Evolutionary conservation across 2,329 filamentous ascomycete species (phyloP).

Genomic region (Colletotrichum gigasporum): DNA sequence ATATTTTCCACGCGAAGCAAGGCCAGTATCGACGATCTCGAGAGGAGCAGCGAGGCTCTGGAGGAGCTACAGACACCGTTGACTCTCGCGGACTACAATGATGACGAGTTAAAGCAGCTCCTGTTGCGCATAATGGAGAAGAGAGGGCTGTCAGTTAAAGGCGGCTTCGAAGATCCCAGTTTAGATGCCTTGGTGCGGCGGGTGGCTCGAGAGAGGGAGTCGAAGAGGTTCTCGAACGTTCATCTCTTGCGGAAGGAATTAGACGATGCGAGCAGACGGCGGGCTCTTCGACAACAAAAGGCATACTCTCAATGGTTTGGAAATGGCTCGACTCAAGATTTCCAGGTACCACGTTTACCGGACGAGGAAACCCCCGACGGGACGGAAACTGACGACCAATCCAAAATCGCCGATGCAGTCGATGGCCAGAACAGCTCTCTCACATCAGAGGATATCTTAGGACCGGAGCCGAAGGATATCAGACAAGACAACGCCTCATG

Average conservation of each 20-base stretch:
- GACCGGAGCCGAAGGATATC: slow-evolving; percentile 59
- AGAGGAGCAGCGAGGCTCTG: background rate
- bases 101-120: background rate
- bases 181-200: background rate
- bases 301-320: background rate
- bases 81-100: background rate
- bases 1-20: background rate
- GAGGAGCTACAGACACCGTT: background rate
- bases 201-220: background rate
- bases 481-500: slow-evolving; percentile 58
- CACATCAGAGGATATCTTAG: slow-evolving; percentile 66
- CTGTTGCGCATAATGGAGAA: background rate
- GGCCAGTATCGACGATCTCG: background rate
- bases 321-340: background rate
- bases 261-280: background rate
- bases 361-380: slow-evolving; percentile 35
- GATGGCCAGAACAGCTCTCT: slow-evolving; percentile 40
- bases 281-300: background rate
- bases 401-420: background rate
- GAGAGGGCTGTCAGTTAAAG: background rate
- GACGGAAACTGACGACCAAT: slow-evolving; percentile 52
- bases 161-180: background rate
- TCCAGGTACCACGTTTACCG: slow-evolving; percentile 5
- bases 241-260: background rate
- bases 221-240: background rate